phyloP scores from a whole-genome alignment of 148 eudicot genomes.

The Agrostemma githago region DNA sequence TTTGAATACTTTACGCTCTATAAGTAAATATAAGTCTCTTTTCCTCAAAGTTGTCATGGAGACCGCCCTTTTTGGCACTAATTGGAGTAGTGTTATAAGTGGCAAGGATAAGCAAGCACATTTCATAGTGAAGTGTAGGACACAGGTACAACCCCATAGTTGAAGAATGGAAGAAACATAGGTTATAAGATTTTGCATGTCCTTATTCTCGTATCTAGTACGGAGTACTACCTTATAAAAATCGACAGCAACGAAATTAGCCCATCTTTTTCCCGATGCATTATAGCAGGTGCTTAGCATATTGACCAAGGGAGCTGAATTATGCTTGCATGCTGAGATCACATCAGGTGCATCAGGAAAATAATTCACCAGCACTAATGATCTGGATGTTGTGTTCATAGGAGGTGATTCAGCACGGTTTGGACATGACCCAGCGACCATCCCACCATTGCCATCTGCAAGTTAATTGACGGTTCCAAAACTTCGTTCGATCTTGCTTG shows the following conservation, averaged over 20 bases:
- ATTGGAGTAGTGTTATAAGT: not conserved
- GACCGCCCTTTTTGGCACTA: not conserved
- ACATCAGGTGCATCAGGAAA: slow-evolving; percentile 52
- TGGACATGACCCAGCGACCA: slow-evolving; percentile 63
- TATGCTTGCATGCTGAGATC: slow-evolving; percentile 64
- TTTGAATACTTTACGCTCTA: not conserved
- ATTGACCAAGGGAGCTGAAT: slow-evolving; percentile 56
- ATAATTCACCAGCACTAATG: slow-evolving; percentile 67
- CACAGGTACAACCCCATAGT: not conserved
- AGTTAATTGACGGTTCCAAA: not conserved
- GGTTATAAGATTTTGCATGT: not conserved
- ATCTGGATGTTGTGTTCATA: slow-evolving; percentile 54
- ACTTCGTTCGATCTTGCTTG: not conserved
- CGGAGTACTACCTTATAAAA: slow-evolving; percentile 56
- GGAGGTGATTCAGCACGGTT: slow-evolving; percentile 72
- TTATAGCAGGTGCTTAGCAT: slow-evolving; percentile 61
- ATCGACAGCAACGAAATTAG: slow-evolving; percentile 84
- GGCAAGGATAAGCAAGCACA: not conserved
- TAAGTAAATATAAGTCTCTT: not conserved
- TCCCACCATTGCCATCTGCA: slow-evolving; percentile 80
- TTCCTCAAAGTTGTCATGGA: not conserved
- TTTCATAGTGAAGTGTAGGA: not conserved
- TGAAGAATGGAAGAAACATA: not conserved
- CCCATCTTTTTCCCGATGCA: slow-evolving; percentile 81
- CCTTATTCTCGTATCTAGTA: slow-evolving; percentile 19